Percentiles rank a stretch among this genome's conserved stretches.
Conservation (phyloP, 345 rosid genomes). For the Boechera retrofracta region DNA sequence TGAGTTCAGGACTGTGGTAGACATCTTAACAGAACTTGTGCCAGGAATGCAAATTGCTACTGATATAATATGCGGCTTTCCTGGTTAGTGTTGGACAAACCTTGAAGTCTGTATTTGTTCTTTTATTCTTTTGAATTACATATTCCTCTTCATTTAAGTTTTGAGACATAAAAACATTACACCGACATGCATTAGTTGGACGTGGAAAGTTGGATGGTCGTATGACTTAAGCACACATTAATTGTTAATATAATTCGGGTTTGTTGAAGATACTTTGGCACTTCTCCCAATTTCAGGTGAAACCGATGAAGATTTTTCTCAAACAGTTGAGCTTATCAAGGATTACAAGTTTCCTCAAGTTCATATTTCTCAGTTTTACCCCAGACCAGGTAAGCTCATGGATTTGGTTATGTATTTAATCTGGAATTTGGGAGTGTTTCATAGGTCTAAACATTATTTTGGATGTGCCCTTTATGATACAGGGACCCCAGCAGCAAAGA, state of each 20-base stretch:
- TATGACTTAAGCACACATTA: not conserved
- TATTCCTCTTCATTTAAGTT: not conserved
- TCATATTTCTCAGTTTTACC: slow-evolving; percentile 97
- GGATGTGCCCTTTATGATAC: slow-evolving; percentile 27
- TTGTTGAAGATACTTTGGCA: slow-evolving; percentile 17
- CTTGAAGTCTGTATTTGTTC: not conserved
- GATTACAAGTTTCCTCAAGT: slow-evolving; percentile 87
- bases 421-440: not conserved
- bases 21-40: slow-evolving; percentile 87
- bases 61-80: slow-evolving; percentile 94
- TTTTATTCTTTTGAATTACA: not conserved
- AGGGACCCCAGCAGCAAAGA: slow-evolving; percentile 97
- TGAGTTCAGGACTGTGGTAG: slow-evolving; percentile 88
- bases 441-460: not conserved
- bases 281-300: slow-evolving; percentile 62
- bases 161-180: not conserved
- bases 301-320: slow-evolving; percentile 84
- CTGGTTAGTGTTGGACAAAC: slow-evolving; percentile 61
- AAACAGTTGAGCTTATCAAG: slow-evolving; percentile 74
- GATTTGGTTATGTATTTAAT: not conserved
- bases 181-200: not conserved
- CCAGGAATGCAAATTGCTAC: slow-evolving; percentile 99
- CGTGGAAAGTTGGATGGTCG: not conserved
- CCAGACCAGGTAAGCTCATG: slow-evolving; percentile 72
- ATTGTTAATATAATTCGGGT: not conserved